Evolutionary conservation across 192 early-diverging fungal species (phyloP), one percentile per base, ranked within the genome.

Genomic region (Dissophora ornata): DNA sequence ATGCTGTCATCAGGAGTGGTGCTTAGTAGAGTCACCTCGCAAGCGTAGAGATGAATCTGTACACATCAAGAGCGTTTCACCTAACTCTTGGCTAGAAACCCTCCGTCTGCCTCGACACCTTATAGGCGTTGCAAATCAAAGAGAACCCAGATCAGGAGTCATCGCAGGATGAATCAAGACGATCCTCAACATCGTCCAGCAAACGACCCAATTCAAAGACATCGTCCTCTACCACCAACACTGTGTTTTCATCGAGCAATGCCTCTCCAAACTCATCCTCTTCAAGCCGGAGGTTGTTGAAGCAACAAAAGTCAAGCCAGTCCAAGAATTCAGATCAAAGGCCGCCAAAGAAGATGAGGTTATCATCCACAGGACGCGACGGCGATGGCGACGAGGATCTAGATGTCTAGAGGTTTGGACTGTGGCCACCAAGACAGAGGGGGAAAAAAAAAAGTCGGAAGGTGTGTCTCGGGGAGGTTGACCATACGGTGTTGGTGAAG

Each of bases 41-140:
- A n/a, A n/a, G n/a, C n/a, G n/a, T n/a, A n/a, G n/a, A n/a, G n/a
- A n/a, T n/a, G n/a, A n/a, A n/a, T n/a, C n/a, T n/a, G n/a, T n/a
- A n/a, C n/a, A n/a, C n/a, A n/a, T n/a, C n/a, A n/a, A n/a, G n/a
- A n/a, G n/a, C n/a, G n/a, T n/a, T n/a, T n/a, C n/a, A n/a, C n/a
- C n/a, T n/a, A n/a, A n/a, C n/a, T n/a, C n/a, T n/a, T n/a, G n/a
- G n/a, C n/a, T n/a, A n/a, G n/a, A n/a, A n/a, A n/a, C n/a, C n/a
- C n/a, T n/a, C n/a, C n/a, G n/a, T n/a, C n/a, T n/a, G n/a, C n/a
- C n/a, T n/a, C n/a, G n/a, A n/a, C n/a, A n/a, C n/a, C n/a, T n/a
- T 25, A 60, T 50, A 77, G 73, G 73, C 73, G 15, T 38, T 77
- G n/a, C 64, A 67, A 26, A 77, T 67, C 44, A 77, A 67, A 52